Percentiles rank a stretch among this genome's conserved stretches.
These are phyloP conservation scores for Trametes punicea DNA, from an alignment of 768 basidiomycete genomes.

Conservation along the genomic window DNA sequence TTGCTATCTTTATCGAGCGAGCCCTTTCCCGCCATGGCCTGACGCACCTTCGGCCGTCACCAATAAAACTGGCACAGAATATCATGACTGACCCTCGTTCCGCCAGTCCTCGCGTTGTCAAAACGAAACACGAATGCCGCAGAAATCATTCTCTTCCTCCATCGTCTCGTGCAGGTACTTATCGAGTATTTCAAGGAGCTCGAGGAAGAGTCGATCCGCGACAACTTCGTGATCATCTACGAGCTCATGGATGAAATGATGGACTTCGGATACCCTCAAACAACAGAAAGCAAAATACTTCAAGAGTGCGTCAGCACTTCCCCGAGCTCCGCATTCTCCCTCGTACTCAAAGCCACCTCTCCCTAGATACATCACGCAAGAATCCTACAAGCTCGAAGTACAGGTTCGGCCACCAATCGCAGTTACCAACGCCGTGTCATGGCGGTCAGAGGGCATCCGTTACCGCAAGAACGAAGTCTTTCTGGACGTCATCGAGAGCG, in stretches of 20 bases:
- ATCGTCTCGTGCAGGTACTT: slow-evolving; percentile 87
- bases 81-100: neutral
- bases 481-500: slow-evolving; percentile 96
- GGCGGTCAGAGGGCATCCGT: slow-evolving; percentile 95
- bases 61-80: too few species aligned
- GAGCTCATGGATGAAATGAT: slow-evolving; percentile 99
- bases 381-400: slow-evolving; percentile 94
- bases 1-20: too few species aligned
- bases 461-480: slow-evolving; percentile 99
- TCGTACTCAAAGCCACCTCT: neutral
- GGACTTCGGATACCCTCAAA: slow-evolving; percentile 99
- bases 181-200: slow-evolving; percentile 99
- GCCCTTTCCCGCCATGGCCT: too few species aligned
- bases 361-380: slow-evolving; percentile 92
- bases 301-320: slow-evolving; percentile 67
- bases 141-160: slow-evolving; percentile 95
- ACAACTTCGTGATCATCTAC: slow-evolving; percentile 99
- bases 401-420: slow-evolving; percentile 93
- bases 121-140: slow-evolving; percentile 95
- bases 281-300: slow-evolving; percentile 97
- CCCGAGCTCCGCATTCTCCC: neutral
- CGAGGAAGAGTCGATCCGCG: slow-evolving; percentile 97
- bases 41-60: too few species aligned
- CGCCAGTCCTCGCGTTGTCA: slow-evolving; percentile 86
- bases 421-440: slow-evolving; percentile 97